Conservation (phyloP, 352 stramenopile genomes). For the Phytophthora chlamydospora region DNA sequence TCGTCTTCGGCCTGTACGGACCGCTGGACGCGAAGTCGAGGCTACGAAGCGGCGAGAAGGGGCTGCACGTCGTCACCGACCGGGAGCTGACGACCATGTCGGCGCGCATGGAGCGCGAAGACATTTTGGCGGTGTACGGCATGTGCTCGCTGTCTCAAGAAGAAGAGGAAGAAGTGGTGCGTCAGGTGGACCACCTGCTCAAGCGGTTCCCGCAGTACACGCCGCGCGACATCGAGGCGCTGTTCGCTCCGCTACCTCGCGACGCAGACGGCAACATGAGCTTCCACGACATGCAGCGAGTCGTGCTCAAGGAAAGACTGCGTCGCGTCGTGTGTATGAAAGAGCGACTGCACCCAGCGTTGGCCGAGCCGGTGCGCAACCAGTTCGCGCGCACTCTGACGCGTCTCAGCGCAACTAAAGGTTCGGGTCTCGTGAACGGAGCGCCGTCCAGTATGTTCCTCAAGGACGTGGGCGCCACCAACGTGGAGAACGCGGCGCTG, state of each 20-base stretch:
- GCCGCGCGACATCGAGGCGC: slow-evolving; percentile 55
- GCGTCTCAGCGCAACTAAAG: slow-evolving; percentile 48
- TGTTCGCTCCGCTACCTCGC: slow-evolving; percentile 58
- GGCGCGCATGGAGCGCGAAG: slow-evolving; percentile 75
- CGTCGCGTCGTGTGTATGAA: slow-evolving; percentile 79
- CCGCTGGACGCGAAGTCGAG: slow-evolving; percentile 64
- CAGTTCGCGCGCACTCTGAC: slow-evolving; percentile 51
- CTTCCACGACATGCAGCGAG: slow-evolving; percentile 86
- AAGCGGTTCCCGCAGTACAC: slow-evolving; percentile 76
- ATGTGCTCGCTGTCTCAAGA: slow-evolving; percentile 69
- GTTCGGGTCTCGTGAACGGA: slow-evolving; percentile 27
- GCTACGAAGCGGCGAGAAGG: slow-evolving; percentile 65
- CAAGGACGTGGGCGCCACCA: slow-evolving; percentile 71
- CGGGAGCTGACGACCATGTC: slow-evolving; percentile 82
- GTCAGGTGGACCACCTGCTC: slow-evolving; percentile 67
- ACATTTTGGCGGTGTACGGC: slow-evolving; percentile 79
- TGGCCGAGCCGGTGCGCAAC: slow-evolving; percentile 60
- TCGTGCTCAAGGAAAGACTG: slow-evolving; percentile 62
- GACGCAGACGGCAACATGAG: slow-evolving; percentile 51
- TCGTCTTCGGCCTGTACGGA: slow-evolving; percentile 85
- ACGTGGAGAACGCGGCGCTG: slow-evolving; percentile 68
- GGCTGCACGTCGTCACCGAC: slow-evolving; percentile 72
- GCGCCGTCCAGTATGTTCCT: slow-evolving; percentile 77
- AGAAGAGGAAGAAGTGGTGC: slow-evolving; percentile 77
- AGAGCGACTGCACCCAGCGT: slow-evolving; percentile 54